Evolutionary conservation across 2,329 filamentous ascomycete genomes (phyloP).

Genomic region (Coleophoma crateriformis): DNA sequence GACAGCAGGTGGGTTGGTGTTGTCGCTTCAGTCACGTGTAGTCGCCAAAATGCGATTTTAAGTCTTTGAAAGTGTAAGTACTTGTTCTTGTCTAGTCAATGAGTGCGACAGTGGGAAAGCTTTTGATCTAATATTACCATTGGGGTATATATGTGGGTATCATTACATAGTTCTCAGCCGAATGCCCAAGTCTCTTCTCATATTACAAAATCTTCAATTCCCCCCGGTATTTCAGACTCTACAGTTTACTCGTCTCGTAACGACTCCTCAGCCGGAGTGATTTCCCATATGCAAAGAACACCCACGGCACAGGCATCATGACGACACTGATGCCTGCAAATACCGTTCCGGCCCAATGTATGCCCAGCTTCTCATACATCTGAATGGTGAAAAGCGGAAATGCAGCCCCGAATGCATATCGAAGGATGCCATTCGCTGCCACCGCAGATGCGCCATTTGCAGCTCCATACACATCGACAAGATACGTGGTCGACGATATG

Average conservation of each 20-base stretch:
- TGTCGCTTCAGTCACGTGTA: neutral
- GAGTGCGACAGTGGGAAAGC: too few species aligned
- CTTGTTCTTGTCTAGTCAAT: too few species aligned
- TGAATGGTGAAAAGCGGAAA: slow-evolving; percentile 51
- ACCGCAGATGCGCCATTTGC: slow-evolving; percentile 50
- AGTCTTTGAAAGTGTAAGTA: too few species aligned
- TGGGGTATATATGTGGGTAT: too few species aligned
- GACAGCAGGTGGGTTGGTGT: too few species aligned
- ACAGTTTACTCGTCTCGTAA: neutral
- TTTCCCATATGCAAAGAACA: slow-evolving; percentile 42
- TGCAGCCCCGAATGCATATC: slow-evolving; percentile 48
- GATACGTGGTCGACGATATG: slow-evolving; percentile 38
- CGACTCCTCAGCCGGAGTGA: neutral
- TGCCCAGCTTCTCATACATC: slow-evolving; percentile 28
- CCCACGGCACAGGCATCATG: slow-evolving; percentile 46
- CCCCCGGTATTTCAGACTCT: neutral
- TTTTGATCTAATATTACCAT: too few species aligned
- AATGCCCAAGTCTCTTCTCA: too few species aligned
- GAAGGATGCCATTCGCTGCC: slow-evolving; percentile 51
- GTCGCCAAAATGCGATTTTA: neutral
- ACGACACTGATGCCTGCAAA: slow-evolving; percentile 36
- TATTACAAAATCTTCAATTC: too few species aligned
- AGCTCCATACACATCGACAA: slow-evolving; percentile 49
- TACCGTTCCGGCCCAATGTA: slow-evolving; percentile 32
- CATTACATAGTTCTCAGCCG: too few species aligned